Evolutionary conservation across 2,329 filamentous ascomycete genomes (phyloP), one percentile per base, ranked within the genome.

Genomic region (Ophiostoma sp.): DNA sequence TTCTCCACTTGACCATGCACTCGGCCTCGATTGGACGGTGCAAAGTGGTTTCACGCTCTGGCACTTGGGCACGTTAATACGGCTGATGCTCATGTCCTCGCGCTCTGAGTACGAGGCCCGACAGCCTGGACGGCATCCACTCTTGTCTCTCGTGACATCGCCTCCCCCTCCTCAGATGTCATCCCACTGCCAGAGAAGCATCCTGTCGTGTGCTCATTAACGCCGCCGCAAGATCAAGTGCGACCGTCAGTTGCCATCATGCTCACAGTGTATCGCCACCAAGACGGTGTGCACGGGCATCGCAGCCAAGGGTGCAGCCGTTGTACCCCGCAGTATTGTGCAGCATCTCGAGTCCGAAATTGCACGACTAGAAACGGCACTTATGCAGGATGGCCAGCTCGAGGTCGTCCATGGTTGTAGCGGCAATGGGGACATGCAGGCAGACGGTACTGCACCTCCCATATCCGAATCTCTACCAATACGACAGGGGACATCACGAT

Each of bases 281-380:
- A 70, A 68, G 71, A 68, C 73, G 13, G 73, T 72, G 11, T 78
- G 77, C 69, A 77, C 76, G 0, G 77, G 77, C 35, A 77, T 75
- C 66, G 75, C 75, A 23, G 73, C 75, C 65, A 73, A 76, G 23
- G 72, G 69, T 17, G 57, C 69, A 2, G 36, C 23, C 15, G 68
- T 39, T 15, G 33, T 78, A 10, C 77, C 77, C 4, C 75, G 77
- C 66, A 78, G 77, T 71, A 77, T 78, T 15, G 76, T 78, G 27
- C 76, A 78, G 71, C 75, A 77, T 72, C 74, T 78, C 2, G 77
- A 78, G 70, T 73, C 76, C 17, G 77, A 78, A 72, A 78, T 78
- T 71, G 77, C 77, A 23, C 75, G 75, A 15, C 73, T 78, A 20
- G 77, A 78, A 72, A 75, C 74, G 20, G 76, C 77, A 60, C 73